A percentile compares a stretch with the other conserved stretches of the same genome.
Conservation (phyloP, 2,329 filamentous ascomycete genomes). For the Phoma herbarum region DNA sequence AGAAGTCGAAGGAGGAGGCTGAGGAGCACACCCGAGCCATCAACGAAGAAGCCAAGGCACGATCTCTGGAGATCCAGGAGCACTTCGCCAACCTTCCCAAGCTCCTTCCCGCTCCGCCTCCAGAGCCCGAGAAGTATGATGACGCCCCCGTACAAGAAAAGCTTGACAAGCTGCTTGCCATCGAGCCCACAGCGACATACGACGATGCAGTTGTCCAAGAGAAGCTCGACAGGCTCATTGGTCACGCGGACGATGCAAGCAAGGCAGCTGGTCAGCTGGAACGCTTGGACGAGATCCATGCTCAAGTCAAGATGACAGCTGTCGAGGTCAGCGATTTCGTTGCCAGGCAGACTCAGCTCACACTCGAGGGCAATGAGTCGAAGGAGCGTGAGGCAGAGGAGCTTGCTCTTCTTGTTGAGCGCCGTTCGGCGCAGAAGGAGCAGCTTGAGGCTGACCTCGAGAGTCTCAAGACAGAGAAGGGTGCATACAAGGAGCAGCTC, state of each 20-base stretch:
- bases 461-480: constrained; percentile 59
- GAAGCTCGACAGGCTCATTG: constrained; percentile 64
- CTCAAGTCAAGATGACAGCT: constrained; percentile 84
- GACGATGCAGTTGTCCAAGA: constrained; percentile 65
- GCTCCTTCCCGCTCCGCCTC: constrained; percentile 53
- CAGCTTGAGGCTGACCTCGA: constrained; percentile 61
- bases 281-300: constrained; percentile 86
- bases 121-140: constrained; percentile 58
- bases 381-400: constrained; percentile 83
- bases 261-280: constrained; percentile 79
- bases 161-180: constrained; percentile 64
- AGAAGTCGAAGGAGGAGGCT: constrained; percentile 61
- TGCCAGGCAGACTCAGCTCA: constrained; percentile 75
- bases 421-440: constrained; percentile 72
- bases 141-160: constrained; percentile 67
- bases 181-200: constrained; percentile 29
- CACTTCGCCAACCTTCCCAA: constrained; percentile 55
- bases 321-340: constrained; percentile 86
- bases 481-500: constrained; percentile 69
- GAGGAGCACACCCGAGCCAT: constrained; percentile 54
- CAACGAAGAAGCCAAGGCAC: constrained; percentile 55
- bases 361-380: constrained; percentile 78
- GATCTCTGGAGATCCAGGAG: constrained; percentile 54
- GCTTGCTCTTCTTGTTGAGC: constrained; percentile 80
- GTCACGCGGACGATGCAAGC: constrained; percentile 67